Percentiles rank a stretch among this genome's conserved stretches.
These are phyloP conservation scores for Hordeum marinum DNA, from an alignment of 176 grass and related monocot genomes.

Conservation along the genomic window DNA sequence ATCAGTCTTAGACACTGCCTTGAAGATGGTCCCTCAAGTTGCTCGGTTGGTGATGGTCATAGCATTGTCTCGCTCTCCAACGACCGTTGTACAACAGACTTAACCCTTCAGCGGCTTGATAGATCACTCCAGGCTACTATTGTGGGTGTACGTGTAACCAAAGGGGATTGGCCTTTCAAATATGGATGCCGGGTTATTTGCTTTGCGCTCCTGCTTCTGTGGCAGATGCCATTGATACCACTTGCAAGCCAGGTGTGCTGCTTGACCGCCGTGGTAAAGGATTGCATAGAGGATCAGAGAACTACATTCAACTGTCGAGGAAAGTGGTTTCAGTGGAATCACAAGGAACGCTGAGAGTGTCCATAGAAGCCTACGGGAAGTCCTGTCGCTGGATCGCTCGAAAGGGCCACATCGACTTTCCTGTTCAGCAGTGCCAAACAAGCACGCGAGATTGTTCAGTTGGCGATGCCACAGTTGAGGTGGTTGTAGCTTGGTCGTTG, in stretches of 20 bases:
- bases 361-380: not conserved
- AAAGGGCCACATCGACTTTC: not conserved
- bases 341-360: not conserved
- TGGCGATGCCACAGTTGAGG: not conserved
- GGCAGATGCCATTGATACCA: not conserved
- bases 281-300: not conserved
- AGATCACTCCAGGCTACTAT: not conserved
- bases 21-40: not conserved
- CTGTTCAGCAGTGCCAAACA: not conserved
- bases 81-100: not conserved
- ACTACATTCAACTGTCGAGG: not conserved
- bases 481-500: not conserved
- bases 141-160: not conserved
- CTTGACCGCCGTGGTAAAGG: not conserved
- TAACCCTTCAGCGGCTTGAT: not conserved
- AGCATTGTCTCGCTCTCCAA: not conserved
- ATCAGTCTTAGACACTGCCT: not conserved
- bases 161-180: not conserved
- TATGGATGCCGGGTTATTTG: too few species aligned
- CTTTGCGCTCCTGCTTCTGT: too few species aligned
- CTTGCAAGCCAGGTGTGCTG: not conserved
- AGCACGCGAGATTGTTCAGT: too few species aligned
- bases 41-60: not conserved
- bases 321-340: not conserved
- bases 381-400: not conserved